Evolutionary conservation across 441 rosid species (phyloP), one percentile per base, ranked within the genome.

Genomic region (Mallotus repandus): DNA sequence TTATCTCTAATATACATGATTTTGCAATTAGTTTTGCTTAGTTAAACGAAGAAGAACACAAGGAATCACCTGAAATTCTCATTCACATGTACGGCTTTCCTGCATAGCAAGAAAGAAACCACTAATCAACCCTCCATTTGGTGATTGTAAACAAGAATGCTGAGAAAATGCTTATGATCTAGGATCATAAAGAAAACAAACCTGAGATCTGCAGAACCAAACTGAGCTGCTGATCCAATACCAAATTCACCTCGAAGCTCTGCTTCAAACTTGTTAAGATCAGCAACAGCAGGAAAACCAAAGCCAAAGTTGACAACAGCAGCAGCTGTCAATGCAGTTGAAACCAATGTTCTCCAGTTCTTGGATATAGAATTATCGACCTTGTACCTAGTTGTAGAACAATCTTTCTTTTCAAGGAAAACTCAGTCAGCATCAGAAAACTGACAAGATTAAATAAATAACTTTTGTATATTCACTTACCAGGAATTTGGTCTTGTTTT

Each of bases 191-290:
- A n/a, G 10, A 59, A 58, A 54, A 60, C 49, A 70, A 68, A 89
- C 97, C 84, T 92, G 79, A 92, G 91, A 83, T 89, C 96, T 52
- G 99, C 98, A 65, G 89, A 86, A 72, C 97, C 97, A 19, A 84
- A 94, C 74, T 92, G 97, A 13, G 97, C 97, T 3, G 97, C 97
- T 4, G 97, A 94, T 19, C 97, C 97, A 1, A 91, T 91, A 25
- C 97, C 97, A 43, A 94, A 92, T 72, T 94, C 99, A 9, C 99
- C 98, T 4, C 93, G 88, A 15, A 72, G 86, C 50, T 88, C 96
- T 0, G 99, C 99, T 80, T 94, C 98, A 18, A 55, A 91, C 83
- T 84, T 89, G 74, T 94, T 92, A 45, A 91, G 97, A 58, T 91
- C 98, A 60, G 98, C 99, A 72, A 80, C 54, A 35, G 93, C 94